Conservation (phyloP, 495 filamentous ascomycete species). For the Mytilinidion resinicola region DNA sequence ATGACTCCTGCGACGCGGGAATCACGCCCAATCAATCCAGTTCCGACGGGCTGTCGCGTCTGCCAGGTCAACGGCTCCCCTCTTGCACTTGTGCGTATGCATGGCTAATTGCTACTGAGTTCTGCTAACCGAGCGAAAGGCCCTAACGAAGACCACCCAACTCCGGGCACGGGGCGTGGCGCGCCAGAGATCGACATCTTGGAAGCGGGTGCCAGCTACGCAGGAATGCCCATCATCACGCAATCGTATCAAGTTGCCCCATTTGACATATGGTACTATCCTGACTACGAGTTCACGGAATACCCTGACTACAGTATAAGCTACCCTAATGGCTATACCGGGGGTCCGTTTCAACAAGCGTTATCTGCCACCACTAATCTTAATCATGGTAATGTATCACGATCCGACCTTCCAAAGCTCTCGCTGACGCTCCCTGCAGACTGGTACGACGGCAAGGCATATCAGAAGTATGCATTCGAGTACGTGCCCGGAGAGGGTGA, state of each 20-base stretch:
- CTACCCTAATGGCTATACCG: slow-evolving; percentile 57
- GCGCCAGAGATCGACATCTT: slow-evolving; percentile 74
- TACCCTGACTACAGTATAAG: slow-evolving; percentile 56
- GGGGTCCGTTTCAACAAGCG: slow-evolving; percentile 67
- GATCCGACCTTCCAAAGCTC: background rate
- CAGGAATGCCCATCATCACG: slow-evolving; percentile 44
- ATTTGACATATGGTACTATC: slow-evolving; percentile 71
- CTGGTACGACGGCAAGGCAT: slow-evolving; percentile 69
- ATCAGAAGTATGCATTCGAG: slow-evolving; percentile 68
- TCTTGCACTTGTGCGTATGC: slow-evolving; percentile 54
- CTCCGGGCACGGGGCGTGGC: slow-evolving; percentile 60
- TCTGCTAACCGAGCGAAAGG: too few relatives aligned
- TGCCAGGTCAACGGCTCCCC: slow-evolving; percentile 69
- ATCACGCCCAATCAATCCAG: slow-evolving; percentile 72
- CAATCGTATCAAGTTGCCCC: slow-evolving; percentile 72
- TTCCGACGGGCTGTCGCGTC: slow-evolving; percentile 58
- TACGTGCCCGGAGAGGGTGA: slow-evolving; percentile 55
- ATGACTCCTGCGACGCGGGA: slow-evolving; percentile 66
- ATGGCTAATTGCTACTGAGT: too few relatives aligned
- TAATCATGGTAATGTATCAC: slow-evolving; percentile 38
- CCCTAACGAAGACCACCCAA: slow-evolving; percentile 59
- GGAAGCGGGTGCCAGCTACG: slow-evolving; percentile 58
- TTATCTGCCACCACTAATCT: slow-evolving; percentile 65
- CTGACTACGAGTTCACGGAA: slow-evolving; percentile 50
- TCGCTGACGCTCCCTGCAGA: slow-evolving; percentile 34